Percentiles rank a stretch among this genome's conserved stretches.
Conservation (phyloP, 1,284 basidiomycete genomes). For the Nidula niveotomentosa region DNA sequence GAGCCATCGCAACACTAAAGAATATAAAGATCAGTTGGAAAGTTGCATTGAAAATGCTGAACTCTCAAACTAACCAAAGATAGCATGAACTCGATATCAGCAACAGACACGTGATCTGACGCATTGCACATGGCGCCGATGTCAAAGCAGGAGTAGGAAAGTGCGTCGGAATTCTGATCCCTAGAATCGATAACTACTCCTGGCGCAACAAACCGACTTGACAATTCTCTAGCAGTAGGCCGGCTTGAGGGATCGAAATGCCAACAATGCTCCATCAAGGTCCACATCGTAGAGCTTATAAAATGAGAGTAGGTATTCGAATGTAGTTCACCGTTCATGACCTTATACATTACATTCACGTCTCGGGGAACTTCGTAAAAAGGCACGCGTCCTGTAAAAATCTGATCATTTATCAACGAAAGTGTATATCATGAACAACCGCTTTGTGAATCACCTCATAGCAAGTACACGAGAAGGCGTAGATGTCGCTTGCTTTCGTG, state of each 20-base stretch:
- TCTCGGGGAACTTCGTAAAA: slow-evolving; percentile 16
- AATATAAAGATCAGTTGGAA: no score
- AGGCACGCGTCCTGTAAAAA: slow-evolving; percentile 17
- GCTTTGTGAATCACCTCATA: background rate
- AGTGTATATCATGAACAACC: no score
- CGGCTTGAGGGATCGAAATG: background rate
- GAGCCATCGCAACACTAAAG: no score
- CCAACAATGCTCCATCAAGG: background rate
- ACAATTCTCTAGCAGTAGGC: background rate
- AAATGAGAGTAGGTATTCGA: slow-evolving; percentile 7
- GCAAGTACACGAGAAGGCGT: background rate
- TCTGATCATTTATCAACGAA: slow-evolving; percentile 1
- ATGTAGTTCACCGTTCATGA: slow-evolving; percentile 15
- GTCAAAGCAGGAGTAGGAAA: no score
- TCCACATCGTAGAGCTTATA: background rate
- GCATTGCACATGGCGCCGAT: no score
- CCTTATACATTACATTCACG: slow-evolving; percentile 10
- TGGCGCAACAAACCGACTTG: no score
- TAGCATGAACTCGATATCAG: no score
- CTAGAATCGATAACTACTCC: no score
- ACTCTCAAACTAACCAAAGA: no score
- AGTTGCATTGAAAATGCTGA: no score
- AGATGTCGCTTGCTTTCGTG: background rate
- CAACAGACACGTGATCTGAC: no score
- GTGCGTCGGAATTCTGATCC: no score